Conservation (phyloP, 805 yeast genomes). For the Candida easanensis region DNA sequence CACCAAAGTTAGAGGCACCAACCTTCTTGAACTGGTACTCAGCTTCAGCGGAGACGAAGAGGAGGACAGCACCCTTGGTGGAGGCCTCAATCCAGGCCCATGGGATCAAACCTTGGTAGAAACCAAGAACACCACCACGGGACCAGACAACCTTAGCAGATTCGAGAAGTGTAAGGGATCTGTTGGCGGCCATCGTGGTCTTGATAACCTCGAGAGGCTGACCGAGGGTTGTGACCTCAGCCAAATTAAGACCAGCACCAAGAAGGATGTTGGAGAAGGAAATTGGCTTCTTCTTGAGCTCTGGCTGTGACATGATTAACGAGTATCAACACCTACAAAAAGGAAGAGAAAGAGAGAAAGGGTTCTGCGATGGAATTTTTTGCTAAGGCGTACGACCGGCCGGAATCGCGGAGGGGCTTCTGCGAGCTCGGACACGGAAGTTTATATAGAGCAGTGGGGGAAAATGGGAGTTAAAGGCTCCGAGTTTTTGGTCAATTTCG, state of each 20-base stretch:
- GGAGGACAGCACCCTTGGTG: conserved; percentile 95
- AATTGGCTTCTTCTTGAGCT: conserved; percentile 75
- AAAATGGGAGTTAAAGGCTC: no score
- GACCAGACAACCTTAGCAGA: conserved; percentile 81
- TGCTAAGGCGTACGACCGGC: background rate
- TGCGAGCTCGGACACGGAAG: no score
- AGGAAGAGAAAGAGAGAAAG: background rate
- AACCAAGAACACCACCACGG: conserved; percentile 89
- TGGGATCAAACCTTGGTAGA: conserved; percentile 96
- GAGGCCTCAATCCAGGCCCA: conserved; percentile 99
- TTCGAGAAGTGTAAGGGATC: conserved; percentile 62
- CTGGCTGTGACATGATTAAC: conserved; percentile 1
- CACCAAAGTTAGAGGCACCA: conserved; percentile 68
- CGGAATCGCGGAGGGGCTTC: background rate
- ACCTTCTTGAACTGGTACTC: conserved; percentile 72
- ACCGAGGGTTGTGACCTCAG: conserved; percentile 92
- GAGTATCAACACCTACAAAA: no score
- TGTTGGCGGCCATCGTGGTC: conserved; percentile 98
- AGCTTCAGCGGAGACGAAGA: conserved; percentile 90
- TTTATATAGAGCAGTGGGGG: no score
- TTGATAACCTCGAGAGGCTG: conserved; percentile 95
- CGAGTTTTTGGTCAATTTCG: no score
- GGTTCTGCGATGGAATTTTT: background rate
- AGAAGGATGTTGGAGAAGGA: conserved; percentile 85
- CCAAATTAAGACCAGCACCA: conserved; percentile 91